Evolutionary conservation across 257 asterid genomes (phyloP), one percentile per base, ranked within the genome.

Genomic region (Solanum dulcamara): DNA sequence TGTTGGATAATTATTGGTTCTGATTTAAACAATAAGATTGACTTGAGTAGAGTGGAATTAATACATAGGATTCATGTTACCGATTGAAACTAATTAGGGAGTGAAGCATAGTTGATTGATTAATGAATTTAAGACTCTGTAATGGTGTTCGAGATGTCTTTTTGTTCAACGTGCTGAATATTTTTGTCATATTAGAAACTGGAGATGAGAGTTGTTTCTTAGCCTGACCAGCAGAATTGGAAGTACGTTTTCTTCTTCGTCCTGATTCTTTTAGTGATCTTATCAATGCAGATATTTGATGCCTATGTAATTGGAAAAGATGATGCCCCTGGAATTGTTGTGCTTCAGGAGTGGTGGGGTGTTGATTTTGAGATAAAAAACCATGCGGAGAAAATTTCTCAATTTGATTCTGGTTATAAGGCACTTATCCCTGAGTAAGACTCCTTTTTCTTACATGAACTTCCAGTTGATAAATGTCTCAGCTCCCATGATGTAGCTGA

Each of bases 281-380:
- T 77, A 28, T 86, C 79, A 17, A 64, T 72, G 53, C 86, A 94
- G 99, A 91, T 92, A 37, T 97, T 97, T 83, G 98, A 97, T 90
- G 99, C 97, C 5, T 97, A 97, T 79, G 98, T 97, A 86, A 88
- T 92, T 70, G 98, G 98, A 67, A 95, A 92, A 92, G 98, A 95
- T 4, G 91, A 95, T 88, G 98, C 98, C 86, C 98, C 99, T 30
- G 99, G 98, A 81, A 93, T 97, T 28, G 97, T 97, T 83, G 98
- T 97, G 90, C 91, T 97, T 83, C 99, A 97, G 77, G 99, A 97
- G 87, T 97, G 98, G 99, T 97, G 98, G 98, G 99, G 98, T 81
- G 96, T 97, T 67, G 99, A 97, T 89, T 97, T 88, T 87, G 98
- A 97, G 94, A 91, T 97, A 70, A 97, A 95, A 90, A 97, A 97